These are phyloP conservation scores for Pseudonitzschia multistriata DNA, from an alignment of 108 stramenopile species.

Conservation along the genomic window DNA sequence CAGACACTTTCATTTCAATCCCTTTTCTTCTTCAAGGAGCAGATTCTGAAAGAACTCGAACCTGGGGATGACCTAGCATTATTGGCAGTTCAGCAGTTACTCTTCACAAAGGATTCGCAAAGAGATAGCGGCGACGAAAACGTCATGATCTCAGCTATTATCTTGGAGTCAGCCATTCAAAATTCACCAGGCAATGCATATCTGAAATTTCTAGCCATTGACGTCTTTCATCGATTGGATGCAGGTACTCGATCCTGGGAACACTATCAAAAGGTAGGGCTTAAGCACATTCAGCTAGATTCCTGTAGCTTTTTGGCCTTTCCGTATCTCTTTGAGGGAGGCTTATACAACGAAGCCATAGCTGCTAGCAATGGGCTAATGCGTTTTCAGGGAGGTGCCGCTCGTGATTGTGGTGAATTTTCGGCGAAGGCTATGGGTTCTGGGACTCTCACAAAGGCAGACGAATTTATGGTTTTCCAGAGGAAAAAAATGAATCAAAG, in stretches of 20 bases:
- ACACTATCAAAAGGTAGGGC: conserved; percentile 46
- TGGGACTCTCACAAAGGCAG: conserved; percentile 63
- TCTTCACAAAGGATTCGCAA: conserved; percentile 14
- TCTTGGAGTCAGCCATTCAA: conserved; percentile 64
- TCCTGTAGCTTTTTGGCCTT: conserved; percentile 71
- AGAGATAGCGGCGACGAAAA: conserved; percentile 13
- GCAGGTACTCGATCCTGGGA: conserved; percentile 49
- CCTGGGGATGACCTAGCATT: conserved; percentile 78
- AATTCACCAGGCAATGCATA: conserved; percentile 78
- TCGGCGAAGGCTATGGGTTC: conserved; percentile 56
- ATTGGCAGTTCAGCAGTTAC: conserved; percentile 47
- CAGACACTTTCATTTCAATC: background rate
- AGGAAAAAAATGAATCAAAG: conserved; percentile 61
- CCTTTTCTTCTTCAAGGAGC: background rate
- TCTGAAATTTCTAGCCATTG: conserved; percentile 66
- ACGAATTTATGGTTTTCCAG: conserved; percentile 73
- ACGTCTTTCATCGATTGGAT: conserved; percentile 47
- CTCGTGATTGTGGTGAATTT: conserved; percentile 61
- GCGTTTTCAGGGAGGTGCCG: conserved; percentile 55
- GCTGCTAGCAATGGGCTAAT: conserved; percentile 47
- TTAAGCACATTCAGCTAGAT: conserved; percentile 82
- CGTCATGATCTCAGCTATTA: conserved; percentile 37
- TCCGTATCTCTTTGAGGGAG: conserved; percentile 55
- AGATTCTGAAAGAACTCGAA: conserved; percentile 60
- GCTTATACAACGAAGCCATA: conserved; percentile 70